Base-by-base conservation (phyloP, 1,284 basidiomycete species). In the Ustilago shanxiensis region DNA sequence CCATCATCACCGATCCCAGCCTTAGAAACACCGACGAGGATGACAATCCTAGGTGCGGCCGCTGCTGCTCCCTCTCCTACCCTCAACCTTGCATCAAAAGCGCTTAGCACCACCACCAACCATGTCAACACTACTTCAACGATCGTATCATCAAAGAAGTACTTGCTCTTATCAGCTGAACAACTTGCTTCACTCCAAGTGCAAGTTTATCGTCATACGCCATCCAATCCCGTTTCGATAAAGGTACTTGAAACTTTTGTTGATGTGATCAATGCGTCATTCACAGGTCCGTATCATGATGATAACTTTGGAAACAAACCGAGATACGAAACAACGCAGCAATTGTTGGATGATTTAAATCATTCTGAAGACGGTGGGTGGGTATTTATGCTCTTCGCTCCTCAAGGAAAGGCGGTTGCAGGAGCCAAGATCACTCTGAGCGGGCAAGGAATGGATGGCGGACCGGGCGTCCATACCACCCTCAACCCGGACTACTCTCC, bases 381-480 rank as follows among this genome's bases (percentile, higher is more conserved):
- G 66, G 13, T 64, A 16, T 64, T 60, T 26, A 37, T 64, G 13
- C 57, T 70, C 18, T 28, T 41, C 39, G 31, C 61, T 16, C 33
- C 18, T 2, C 20, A 33, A 1, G 59, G 41, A 1, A 35, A 22
- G 3, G 60, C 70, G 4, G 64, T 72, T 7, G 70, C 57, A 3
- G 60, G 70, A 0, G 70, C 70, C 3, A 72, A 72, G 33, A 35
- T 72, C 26, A 72, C 70, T 7, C 35, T 62, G 10, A 51, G 54
- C 29, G 70, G 70, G 0, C 49, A 60, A 20, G 57, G 61, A 0
- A 72, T 72, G 70, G 70, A 72, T 31, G 65, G 65, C 18, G 70
- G 60, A 2, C 29, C 60, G 0, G 51, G 51, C 0, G 11, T 62
- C 0, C 60, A 62, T 18, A 49, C 31, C 10, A 14, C 31, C 16